phyloP scores from a whole-genome alignment of 139 green algal genomes.

The Picochlorum sp. region DNA sequence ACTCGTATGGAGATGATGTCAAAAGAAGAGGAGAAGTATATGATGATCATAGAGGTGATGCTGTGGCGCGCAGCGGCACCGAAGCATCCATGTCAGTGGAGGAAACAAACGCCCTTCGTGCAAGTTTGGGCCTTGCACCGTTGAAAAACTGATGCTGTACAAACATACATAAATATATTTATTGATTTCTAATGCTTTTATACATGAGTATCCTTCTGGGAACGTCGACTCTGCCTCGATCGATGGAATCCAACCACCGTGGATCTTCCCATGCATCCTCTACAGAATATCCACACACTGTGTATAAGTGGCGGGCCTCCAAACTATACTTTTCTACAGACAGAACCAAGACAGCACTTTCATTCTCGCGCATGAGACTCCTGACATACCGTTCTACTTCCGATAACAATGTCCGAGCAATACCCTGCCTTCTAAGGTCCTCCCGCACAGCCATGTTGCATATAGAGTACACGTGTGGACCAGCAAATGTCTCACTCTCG shows the following conservation, averaged over 20 bases:
- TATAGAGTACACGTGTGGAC: neutral
- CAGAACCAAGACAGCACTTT: conserved; percentile 7
- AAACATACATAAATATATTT: neutral
- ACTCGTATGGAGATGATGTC: neutral
- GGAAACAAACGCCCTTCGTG: conserved; percentile 60
- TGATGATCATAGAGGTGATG: conserved; percentile 6
- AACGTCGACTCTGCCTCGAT: conserved; percentile 12
- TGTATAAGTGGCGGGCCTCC: conserved; percentile 13
- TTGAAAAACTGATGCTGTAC: neutral
- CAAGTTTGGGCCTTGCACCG: conserved; percentile 62
- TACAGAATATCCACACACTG: conserved; percentile 9
- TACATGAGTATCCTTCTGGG: conserved; percentile 17
- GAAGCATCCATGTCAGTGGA: conserved; percentile 26
- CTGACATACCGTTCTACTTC: conserved; percentile 5
- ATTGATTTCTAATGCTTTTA: conserved; percentile 6
- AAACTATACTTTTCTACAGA: conserved; percentile 17
- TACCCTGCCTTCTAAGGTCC: conserved; percentile 1
- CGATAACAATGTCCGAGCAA: conserved; percentile 13
- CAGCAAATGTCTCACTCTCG: neutral
- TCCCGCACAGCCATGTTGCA: conserved; percentile 23
- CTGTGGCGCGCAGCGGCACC: conserved; percentile 9
- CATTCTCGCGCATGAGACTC: neutral
- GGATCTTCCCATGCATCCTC: conserved; percentile 19
- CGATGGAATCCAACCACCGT: conserved; percentile 10
- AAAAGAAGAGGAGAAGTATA: conserved; percentile 1